phyloP scores from a whole-genome alignment of 208 protist species.

The Angomonas deanei region DNA sequence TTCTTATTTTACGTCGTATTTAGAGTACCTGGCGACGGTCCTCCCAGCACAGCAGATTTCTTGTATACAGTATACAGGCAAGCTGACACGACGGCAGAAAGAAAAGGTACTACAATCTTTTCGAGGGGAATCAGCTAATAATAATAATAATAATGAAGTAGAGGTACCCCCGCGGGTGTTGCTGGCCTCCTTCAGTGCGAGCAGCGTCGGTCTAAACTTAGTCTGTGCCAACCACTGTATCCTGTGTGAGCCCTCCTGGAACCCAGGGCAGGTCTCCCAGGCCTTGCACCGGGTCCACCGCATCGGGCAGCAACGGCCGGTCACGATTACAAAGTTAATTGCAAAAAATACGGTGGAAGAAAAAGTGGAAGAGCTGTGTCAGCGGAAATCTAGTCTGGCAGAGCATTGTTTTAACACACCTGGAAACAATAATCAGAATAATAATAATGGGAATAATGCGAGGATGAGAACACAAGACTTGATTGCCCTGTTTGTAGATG shows the following conservation, averaged over 20 bases:
- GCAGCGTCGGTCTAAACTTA: slow-evolving; percentile 93
- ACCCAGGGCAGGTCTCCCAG: slow-evolving; percentile 86
- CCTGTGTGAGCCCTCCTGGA: slow-evolving; percentile 91
- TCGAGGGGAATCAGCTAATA: not conserved
- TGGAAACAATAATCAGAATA: not conserved
- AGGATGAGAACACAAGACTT: too few relatives aligned
- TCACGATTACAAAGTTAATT: slow-evolving; percentile 92
- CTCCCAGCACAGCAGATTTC: slow-evolving; percentile 38
- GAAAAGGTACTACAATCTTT: slow-evolving; percentile 59
- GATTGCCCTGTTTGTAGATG: too few relatives aligned
- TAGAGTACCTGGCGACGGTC: slow-evolving; percentile 77
- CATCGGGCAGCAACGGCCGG: slow-evolving; percentile 89
- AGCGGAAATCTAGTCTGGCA: slow-evolving; percentile 84
- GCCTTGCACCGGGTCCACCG: slow-evolving; percentile 88
- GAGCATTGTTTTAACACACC: slow-evolving; percentile 34
- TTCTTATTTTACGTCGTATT: slow-evolving; percentile 90
- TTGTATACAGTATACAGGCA: slow-evolving; percentile 44
- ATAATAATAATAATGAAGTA: not conserved
- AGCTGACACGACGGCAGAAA: slow-evolving; percentile 35
- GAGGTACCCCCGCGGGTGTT: slow-evolving; percentile 44
- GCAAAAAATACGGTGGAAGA: slow-evolving; percentile 94
- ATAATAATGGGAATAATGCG: slow-evolving; percentile 4
- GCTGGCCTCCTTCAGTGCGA: slow-evolving; percentile 83
- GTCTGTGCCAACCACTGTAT: slow-evolving; percentile 90
- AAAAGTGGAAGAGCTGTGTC: slow-evolving; percentile 92